Conservation (phyloP, 257 asterid genomes). For the Fraxinus excelsior region DNA sequence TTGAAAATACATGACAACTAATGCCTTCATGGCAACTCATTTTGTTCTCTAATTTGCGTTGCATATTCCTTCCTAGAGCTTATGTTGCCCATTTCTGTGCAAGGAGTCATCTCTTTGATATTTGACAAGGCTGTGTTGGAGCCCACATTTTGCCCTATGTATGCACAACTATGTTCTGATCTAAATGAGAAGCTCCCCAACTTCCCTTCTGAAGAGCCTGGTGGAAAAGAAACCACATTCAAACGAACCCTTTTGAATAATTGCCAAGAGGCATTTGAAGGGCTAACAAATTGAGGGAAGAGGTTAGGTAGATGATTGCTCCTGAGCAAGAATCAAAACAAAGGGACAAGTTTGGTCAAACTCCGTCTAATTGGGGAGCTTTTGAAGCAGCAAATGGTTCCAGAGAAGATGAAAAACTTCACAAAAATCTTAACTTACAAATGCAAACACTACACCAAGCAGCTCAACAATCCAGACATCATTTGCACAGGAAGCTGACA, state of each 20-base stretch:
- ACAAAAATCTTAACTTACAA: too few species aligned
- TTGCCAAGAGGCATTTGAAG: slow-evolving; percentile 97
- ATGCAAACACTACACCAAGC: too few species aligned
- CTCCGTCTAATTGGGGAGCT: slow-evolving; percentile 96
- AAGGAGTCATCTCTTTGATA: slow-evolving; percentile 88
- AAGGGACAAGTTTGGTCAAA: slow-evolving; percentile 78
- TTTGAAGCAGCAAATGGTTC: slow-evolving; percentile 95
- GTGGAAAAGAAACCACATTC: slow-evolving; percentile 84
- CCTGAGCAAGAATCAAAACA: slow-evolving; percentile 83
- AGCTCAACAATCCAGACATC: too few species aligned
- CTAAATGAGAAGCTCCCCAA: slow-evolving; percentile 82
- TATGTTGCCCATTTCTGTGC: slow-evolving; percentile 20
- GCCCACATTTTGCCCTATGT: slow-evolving; percentile 96
- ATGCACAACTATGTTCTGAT: slow-evolving; percentile 85
- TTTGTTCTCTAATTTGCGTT: neutral
- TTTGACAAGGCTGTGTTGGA: slow-evolving; percentile 96
- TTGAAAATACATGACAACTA: too few species aligned
- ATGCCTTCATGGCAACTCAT: too few species aligned
- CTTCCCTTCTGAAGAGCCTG: slow-evolving; percentile 93
- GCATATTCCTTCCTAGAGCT: slow-evolving; percentile 8
- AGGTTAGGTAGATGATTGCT: slow-evolving; percentile 79
- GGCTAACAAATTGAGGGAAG: slow-evolving; percentile 75
- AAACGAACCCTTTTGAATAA: slow-evolving; percentile 74
- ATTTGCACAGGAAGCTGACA: too few species aligned
- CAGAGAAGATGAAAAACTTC: slow-evolving; percentile 90